Base-by-base conservation (phyloP, 106 monocot species). In the Phalaenopsis equestris region DNA sequence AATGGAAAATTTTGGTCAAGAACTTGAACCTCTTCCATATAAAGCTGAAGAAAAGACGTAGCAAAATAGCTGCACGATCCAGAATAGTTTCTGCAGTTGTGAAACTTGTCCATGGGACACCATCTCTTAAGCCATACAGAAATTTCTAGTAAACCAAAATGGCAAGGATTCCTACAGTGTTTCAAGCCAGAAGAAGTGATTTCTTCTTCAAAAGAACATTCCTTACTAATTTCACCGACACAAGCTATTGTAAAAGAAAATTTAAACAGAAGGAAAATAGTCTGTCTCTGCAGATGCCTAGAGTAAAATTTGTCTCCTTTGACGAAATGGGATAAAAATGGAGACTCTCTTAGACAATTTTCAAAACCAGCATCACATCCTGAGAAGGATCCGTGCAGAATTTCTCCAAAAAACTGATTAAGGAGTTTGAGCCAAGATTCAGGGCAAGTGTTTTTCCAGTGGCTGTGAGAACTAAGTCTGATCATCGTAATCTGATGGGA, bases 21-120 rank as follows among this genome's bases (percentile, higher is more conserved):
- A 81, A 76, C 55, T 16, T 42, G n/a, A 72, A 93, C 97, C 89
- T 97, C 97, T 79, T 92, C 92, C 82, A 94, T 82, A 81, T 83
- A 94, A 41, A 97, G 87, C 55, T 90, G 87, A 41, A 97, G 79
- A 75, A 97, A 94, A 37, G 86, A 88, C 56, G 90, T 74, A 57
- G 86, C 56, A 87, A 94, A 92, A 52, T 42, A 78, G 74, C 64
- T 80, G 77, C 88, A 87, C 58, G 82, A 79, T 78, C 81, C 82
- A 37, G 56, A 83, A 79, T 84, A 80, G 42, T 38, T 47, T 49
- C 72, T 76, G 67, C 47, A 56, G 2, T 82, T 75, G 37, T 56
- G 48, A 76, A 76, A 49, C 36, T 56, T 90, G 7, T 82, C 79
- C 41, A 80, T 3, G 18, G 75, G 43, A 70, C 39, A 86, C 75